Conservation (phyloP, 2,329 filamentous ascomycete genomes). For the Ophiostoma ips region DNA sequence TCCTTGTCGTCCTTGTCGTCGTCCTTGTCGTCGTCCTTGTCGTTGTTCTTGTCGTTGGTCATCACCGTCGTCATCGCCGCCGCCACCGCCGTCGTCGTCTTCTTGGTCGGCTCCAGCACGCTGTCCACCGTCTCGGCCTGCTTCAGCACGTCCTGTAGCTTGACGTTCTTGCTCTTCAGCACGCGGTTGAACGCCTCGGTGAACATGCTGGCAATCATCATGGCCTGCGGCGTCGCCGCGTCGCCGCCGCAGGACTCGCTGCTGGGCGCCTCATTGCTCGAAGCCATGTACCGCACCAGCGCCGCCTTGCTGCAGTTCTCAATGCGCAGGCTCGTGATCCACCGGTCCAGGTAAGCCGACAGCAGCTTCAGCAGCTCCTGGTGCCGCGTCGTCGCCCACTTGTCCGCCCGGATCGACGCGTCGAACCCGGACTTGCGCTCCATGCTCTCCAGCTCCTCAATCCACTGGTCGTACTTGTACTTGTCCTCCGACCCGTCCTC, state of each 20-base stretch:
- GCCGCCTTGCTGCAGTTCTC: slow-evolving; percentile 37
- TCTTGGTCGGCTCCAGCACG: slow-evolving; percentile 39
- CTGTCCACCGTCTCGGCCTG: slow-evolving; percentile 40
- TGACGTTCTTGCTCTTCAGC: slow-evolving; percentile 33
- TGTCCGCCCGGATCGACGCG: slow-evolving; percentile 37
- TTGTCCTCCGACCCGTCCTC: slow-evolving; percentile 38
- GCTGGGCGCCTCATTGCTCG: slow-evolving; percentile 26
- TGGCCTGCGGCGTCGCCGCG: slow-evolving; percentile 26
- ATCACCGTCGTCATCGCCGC: too few species aligned
- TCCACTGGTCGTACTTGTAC: slow-evolving; percentile 39
- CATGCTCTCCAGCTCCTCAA: slow-evolving; percentile 42
- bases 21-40: slow-evolving; percentile 12
- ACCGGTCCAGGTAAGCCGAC: slow-evolving; percentile 38
- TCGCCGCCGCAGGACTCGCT: slow-evolving; percentile 28
- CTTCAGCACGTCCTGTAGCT: slow-evolving; percentile 37
- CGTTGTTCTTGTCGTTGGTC: not conserved
- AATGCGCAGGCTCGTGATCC: slow-evolving; percentile 36
- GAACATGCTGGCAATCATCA: slow-evolving; percentile 33
- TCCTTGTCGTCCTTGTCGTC: slow-evolving; percentile 35
- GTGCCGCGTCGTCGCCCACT: slow-evolving; percentile 33
- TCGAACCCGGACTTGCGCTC: slow-evolving; percentile 44
- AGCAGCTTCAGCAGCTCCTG: slow-evolving; percentile 38
- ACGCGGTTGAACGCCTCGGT: slow-evolving; percentile 43
- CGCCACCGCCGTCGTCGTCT: slow-evolving; percentile 28
- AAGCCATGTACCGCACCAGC: slow-evolving; percentile 41